These are phyloP conservation scores for Penicillium arizonense DNA, from an alignment of 495 filamentous ascomycete genomes.

Conservation along the genomic window DNA sequence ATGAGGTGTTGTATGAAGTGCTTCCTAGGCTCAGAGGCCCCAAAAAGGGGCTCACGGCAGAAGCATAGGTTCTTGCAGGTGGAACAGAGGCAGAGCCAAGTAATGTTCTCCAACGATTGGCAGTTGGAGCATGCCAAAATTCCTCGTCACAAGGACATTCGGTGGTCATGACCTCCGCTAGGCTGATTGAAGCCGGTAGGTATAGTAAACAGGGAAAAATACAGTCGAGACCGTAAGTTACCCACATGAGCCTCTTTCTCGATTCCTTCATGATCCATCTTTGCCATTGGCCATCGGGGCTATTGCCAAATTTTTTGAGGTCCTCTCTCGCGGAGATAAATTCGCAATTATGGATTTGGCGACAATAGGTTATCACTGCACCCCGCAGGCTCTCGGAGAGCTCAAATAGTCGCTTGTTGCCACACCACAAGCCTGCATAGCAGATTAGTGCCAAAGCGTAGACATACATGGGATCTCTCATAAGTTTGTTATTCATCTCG, in stretches of 20 bases:
- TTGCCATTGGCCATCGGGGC: not conserved
- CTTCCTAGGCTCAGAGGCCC: not conserved
- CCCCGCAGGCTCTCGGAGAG: constrained; percentile 1
- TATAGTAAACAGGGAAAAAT: constrained; percentile 9
- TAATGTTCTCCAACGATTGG: constrained; percentile 3
- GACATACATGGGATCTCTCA: constrained; percentile 7
- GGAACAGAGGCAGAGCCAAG: constrained; percentile 10
- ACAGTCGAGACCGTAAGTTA: constrained; percentile 8
- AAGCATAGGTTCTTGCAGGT: constrained; percentile 3
- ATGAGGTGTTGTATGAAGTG: not conserved
- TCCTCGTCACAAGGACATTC: constrained; percentile 12
- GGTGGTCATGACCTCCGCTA: constrained; percentile 3
- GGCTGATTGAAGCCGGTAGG: constrained; percentile 2
- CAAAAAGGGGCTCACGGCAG: constrained; percentile 5
- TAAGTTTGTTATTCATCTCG: constrained; percentile 8
- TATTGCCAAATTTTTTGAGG: not conserved
- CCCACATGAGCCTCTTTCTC: constrained; percentile 6
- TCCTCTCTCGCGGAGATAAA: not conserved
- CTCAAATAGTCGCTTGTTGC: constrained; percentile 9
- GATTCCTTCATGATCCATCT: constrained; percentile 4
- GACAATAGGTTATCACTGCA: constrained; percentile 3
- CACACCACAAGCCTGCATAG: constrained; percentile 9
- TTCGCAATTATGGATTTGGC: constrained; percentile 1
- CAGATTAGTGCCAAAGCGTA: constrained; percentile 3
- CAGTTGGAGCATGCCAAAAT: constrained; percentile 7